phyloP scores from a whole-genome alignment of 345 rosid species.

The Sonneratia alba region DNA sequence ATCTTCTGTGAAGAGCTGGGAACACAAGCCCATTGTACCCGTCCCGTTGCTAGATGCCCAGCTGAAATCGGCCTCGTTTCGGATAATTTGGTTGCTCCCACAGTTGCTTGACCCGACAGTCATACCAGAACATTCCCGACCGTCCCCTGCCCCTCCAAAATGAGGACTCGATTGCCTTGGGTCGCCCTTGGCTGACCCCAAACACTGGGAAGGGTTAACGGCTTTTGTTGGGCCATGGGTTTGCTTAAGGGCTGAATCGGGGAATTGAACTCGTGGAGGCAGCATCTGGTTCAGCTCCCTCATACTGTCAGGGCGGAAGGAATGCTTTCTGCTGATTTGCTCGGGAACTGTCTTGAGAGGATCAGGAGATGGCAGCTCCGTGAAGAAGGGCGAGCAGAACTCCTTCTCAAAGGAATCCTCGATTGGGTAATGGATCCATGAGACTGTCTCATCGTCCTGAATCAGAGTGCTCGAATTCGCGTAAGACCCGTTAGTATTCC shows the following conservation, averaged over 20 bases:
- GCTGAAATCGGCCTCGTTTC: slow-evolving; percentile 28
- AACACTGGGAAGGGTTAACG: slow-evolving; percentile 13
- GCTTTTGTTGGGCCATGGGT: slow-evolving; percentile 18
- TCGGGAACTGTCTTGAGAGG: slow-evolving; percentile 13
- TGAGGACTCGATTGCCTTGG: slow-evolving; percentile 4
- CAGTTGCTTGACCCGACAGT: slow-evolving; percentile 58
- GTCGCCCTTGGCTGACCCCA: slow-evolving; percentile 13
- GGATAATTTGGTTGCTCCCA: slow-evolving; percentile 40
- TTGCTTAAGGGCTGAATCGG: slow-evolving; percentile 16
- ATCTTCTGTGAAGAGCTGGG: slow-evolving; percentile 21
- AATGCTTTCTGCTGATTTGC: too few species aligned
- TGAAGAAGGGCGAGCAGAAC: slow-evolving; percentile 41
- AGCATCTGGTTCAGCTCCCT: slow-evolving; percentile 21
- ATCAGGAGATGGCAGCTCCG: slow-evolving; percentile 21
- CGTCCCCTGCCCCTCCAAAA: slow-evolving; percentile 14
- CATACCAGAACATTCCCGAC: slow-evolving; percentile 35
- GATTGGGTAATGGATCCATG: slow-evolving; percentile 55
- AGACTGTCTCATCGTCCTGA: slow-evolving; percentile 48
- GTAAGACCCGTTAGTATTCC: slow-evolving; percentile 4
- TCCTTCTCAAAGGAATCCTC: slow-evolving; percentile 53
- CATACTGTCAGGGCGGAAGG: background rate
- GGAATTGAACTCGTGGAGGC: slow-evolving; percentile 35
- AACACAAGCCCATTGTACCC: slow-evolving; percentile 23
- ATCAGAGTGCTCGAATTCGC: slow-evolving; percentile 28
- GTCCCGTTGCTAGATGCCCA: slow-evolving; percentile 25